These are phyloP conservation scores for Citrus maxima DNA, from an alignment of 345 rosid genomes.

Conservation along the genomic window DNA sequence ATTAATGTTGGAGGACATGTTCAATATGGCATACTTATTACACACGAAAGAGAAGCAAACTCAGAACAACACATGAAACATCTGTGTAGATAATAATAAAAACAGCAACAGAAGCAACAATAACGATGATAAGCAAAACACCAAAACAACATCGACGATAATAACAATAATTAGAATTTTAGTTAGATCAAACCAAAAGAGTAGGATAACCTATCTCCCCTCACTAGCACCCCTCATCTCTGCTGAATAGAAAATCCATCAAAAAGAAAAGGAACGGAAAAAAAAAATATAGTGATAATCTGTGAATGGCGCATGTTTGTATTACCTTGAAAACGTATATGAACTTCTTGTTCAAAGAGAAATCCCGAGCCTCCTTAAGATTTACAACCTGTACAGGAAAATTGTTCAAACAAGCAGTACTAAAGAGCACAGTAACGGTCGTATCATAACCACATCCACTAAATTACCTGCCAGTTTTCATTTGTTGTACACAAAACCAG, in stretches of 20 bases:
- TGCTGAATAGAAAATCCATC: neutral
- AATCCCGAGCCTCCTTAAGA: constrained; percentile 97
- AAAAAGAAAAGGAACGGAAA: neutral
- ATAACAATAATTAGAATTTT: neutral
- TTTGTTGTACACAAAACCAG: constrained; percentile 80
- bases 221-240: neutral
- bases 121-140: neutral
- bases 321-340: constrained; percentile 93
- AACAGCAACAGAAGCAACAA: neutral
- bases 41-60: neutral
- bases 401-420: constrained; percentile 2
- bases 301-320: neutral
- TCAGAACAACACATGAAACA: neutral
- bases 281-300: neutral
- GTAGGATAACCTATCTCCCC: neutral
- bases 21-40: neutral
- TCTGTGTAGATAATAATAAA: neutral
- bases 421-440: constrained; percentile 1
- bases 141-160: neutral
- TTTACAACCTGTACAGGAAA: constrained; percentile 63
- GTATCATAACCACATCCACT: neutral
- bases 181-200: constrained; percentile 7
- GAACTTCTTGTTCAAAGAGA: constrained; percentile 64
- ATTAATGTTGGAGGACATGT: neutral
- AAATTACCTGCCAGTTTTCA: constrained; percentile 90